These are phyloP conservation scores for Boletus rufocinnamomeus DNA, from an alignment of 768 basidiomycete species.

Conservation along the genomic window DNA sequence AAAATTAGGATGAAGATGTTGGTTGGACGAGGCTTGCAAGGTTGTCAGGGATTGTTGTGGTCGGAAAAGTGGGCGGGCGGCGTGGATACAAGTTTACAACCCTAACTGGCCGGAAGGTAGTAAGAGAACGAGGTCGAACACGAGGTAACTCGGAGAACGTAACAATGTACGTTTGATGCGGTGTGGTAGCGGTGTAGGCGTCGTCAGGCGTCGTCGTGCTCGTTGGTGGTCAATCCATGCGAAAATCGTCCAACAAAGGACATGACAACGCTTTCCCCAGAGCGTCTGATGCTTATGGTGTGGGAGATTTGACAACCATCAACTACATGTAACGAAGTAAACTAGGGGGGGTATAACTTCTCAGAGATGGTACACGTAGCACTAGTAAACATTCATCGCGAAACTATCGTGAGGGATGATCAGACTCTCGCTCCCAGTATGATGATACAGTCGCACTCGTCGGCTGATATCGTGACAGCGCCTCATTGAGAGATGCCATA, in stretches of 20 bases:
- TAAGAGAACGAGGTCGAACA: constrained; percentile 25
- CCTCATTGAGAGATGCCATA: constrained; percentile 26
- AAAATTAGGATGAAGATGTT: neutral
- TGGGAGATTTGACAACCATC: constrained; percentile 11
- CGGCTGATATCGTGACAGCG: constrained; percentile 30
- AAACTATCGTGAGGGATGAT: constrained; percentile 5
- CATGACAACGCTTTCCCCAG: neutral
- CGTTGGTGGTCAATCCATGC: neutral
- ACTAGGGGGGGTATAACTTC: constrained; percentile 12
- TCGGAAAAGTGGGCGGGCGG: neutral
- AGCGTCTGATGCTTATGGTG: neutral
- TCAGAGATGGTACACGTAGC: constrained; percentile 6
- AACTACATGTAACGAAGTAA: constrained; percentile 12
- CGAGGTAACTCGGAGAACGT: constrained; percentile 16
- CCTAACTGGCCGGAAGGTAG: neutral
- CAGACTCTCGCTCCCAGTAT: neutral
- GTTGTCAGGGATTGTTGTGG: constrained; percentile 6
- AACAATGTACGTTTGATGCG: constrained; percentile 2
- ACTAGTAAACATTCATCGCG: constrained; percentile 2
- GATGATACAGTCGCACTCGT: constrained; percentile 13
- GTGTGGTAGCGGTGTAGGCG: neutral
- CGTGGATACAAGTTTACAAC: constrained; percentile 14
- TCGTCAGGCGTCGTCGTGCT: neutral
- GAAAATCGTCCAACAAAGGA: neutral
- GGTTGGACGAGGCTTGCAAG: constrained; percentile 2